Percentiles rank a stretch among this genome's conserved stretches.
Evolutionary conservation across 805 yeast species (phyloP).

Genomic region (Saccharomycopsis malanga): DNA sequence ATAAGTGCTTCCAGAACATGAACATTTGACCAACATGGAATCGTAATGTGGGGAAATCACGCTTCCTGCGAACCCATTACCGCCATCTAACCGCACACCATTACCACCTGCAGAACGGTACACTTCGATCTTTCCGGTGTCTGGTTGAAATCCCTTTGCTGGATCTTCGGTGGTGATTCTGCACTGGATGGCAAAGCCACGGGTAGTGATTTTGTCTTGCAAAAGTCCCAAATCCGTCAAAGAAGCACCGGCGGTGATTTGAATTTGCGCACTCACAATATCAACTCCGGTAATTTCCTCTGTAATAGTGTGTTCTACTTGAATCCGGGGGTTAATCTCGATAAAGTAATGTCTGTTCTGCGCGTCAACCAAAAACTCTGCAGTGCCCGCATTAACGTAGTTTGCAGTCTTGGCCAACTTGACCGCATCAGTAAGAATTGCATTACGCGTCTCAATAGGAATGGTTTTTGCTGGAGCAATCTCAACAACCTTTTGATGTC

Average conservation of each 20-base stretch:
- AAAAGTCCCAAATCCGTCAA: slow-evolving; percentile 83
- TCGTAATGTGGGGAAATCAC: slow-evolving; percentile 96
- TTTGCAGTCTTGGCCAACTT: slow-evolving; percentile 81
- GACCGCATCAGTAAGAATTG: slow-evolving; percentile 92
- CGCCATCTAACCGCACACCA: slow-evolving; percentile 98
- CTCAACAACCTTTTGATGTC: slow-evolving; percentile 98
- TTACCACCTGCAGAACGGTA: slow-evolving; percentile 99
- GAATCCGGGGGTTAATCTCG: slow-evolving; percentile 97
- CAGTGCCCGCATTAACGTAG: slow-evolving; percentile 97
- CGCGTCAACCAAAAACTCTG: slow-evolving; percentile 89
- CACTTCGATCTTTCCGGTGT: slow-evolving; percentile 96
- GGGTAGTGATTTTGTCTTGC: slow-evolving; percentile 89
- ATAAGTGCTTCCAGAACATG: slow-evolving; percentile 93
- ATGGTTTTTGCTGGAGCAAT: slow-evolving; percentile 95
- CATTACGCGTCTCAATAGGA: slow-evolving; percentile 77
- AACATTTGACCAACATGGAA: slow-evolving; percentile 95
- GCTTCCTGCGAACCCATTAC: slow-evolving; percentile 96
- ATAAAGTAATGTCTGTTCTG: slow-evolving; percentile 95
- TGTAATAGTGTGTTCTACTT: slow-evolving; percentile 97
- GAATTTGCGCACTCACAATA: slow-evolving; percentile 96
- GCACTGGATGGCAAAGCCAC: slow-evolving; percentile 98
- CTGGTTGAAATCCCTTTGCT: slow-evolving; percentile 93
- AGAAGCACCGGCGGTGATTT: slow-evolving; percentile 97
- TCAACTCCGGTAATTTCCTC: slow-evolving; percentile 99
- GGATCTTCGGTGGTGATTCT: slow-evolving; percentile 99